A percentile compares a stretch with the other conserved stretches of the same genome.
These are phyloP conservation scores for Globisporangium recalcitrans DNA, from an alignment of 352 stramenopile genomes.

Conservation along the genomic window DNA sequence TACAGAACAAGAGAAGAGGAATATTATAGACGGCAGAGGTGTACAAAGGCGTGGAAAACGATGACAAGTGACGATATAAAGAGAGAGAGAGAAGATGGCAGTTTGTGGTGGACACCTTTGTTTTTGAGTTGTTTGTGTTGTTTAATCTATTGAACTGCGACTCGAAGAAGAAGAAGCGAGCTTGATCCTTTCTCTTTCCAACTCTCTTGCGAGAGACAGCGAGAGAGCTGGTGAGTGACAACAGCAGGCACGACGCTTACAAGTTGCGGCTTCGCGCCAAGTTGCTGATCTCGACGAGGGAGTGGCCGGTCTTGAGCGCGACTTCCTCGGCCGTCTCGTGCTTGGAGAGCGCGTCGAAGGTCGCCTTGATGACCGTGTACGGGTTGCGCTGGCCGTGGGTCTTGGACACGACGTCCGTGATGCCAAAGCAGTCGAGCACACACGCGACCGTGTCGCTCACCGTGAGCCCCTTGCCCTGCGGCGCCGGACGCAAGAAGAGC, in stretches of 20 bases:
- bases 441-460: conserved; percentile 80
- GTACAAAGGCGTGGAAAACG: background rate
- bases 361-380: conserved; percentile 93
- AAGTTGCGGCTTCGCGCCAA: conserved; percentile 65
- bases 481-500: conserved; percentile 81
- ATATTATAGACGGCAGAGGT: conserved; percentile 4
- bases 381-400: conserved; percentile 92
- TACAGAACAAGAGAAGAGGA: background rate
- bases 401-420: conserved; percentile 91
- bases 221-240: background rate
- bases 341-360: conserved; percentile 92
- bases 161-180: background rate
- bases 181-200: background rate
- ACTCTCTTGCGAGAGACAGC: too few relatives aligned
- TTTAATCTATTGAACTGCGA: conserved; percentile 11
- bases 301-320: conserved; percentile 89
- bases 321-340: conserved; percentile 93
- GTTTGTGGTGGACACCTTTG: background rate
- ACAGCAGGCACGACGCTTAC: conserved; percentile 24
- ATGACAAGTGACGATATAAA: background rate
- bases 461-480: conserved; percentile 65
- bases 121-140: conserved; percentile 7
- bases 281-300: conserved; percentile 75
- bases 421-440: conserved; percentile 88
- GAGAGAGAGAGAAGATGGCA: background rate